A percentile compares a stretch with the other conserved stretches of the same genome.
These are phyloP conservation scores for Ceratocystis destructans DNA, from an alignment of 2,329 filamentous ascomycete genomes.

Conservation along the genomic window DNA sequence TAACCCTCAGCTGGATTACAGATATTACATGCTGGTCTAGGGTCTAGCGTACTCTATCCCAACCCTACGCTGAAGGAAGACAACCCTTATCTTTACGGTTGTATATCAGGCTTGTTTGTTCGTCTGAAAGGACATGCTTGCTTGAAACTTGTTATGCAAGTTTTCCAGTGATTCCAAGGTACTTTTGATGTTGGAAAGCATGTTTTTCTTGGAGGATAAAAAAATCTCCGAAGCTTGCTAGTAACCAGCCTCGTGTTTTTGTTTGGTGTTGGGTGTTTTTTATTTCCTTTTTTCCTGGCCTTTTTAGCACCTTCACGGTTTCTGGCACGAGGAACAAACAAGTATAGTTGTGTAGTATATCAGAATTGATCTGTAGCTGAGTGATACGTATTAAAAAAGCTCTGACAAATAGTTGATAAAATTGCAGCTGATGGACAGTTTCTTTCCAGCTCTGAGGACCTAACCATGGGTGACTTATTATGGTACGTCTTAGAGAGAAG, in stretches of 20 bases:
- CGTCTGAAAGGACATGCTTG: background rate
- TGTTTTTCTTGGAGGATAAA: background rate
- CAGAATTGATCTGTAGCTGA: background rate
- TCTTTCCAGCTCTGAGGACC: background rate
- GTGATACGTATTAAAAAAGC: background rate
- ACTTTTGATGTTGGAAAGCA: constrained; percentile 1
- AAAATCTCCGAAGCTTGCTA: background rate
- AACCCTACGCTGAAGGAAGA: background rate
- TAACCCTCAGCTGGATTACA: no score
- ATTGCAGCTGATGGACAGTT: background rate
- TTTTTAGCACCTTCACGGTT: background rate
- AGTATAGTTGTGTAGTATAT: background rate
- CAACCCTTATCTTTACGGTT: background rate
- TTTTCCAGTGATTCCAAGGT: background rate
- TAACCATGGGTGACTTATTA: background rate
- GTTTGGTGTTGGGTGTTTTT: background rate
- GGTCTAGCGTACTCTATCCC: background rate
- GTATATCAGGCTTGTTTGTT: background rate
- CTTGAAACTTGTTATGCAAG: background rate
- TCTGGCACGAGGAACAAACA: background rate
- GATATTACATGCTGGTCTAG: no score
- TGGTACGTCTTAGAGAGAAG: background rate
- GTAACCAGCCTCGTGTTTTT: background rate
- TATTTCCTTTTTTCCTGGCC: background rate
- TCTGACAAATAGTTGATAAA: background rate